A percentile compares a stretch with the other conserved stretches of the same genome.
These are phyloP conservation scores for Cryphonectria carpinicola DNA, from an alignment of 2,329 filamentous ascomycete species.

Conservation along the genomic window DNA sequence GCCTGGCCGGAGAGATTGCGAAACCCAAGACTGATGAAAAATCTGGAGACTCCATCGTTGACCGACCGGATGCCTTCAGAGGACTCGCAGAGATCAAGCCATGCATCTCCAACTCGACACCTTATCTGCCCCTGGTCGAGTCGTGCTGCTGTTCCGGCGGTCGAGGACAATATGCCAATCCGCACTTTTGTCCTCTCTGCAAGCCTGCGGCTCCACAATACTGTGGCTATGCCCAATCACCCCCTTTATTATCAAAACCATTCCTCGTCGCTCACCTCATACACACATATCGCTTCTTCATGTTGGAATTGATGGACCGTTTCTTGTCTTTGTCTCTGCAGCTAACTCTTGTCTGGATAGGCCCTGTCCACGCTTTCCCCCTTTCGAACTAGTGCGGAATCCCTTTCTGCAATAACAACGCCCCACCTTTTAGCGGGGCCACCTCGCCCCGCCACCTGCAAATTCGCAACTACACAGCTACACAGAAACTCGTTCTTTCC, in stretches of 20 bases:
- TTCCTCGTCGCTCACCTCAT: background rate
- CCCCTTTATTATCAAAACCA: background rate
- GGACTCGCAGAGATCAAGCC: background rate
- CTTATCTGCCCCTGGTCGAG: background rate
- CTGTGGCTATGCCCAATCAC: background rate
- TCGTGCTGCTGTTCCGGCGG: background rate
- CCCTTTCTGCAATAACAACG: slow-evolving; percentile 3
- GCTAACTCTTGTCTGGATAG: slow-evolving; percentile 26
- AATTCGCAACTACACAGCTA: too few species aligned
- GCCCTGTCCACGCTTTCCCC: slow-evolving; percentile 5
- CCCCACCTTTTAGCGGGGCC: slow-evolving; percentile 1
- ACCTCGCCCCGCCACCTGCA: slow-evolving; percentile 19
- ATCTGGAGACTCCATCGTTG: background rate
- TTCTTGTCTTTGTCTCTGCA: slow-evolving; percentile 13
- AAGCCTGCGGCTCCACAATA: background rate
- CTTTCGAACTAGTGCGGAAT: slow-evolving; percentile 15
- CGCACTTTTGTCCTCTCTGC: background rate
- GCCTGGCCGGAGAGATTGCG: background rate
- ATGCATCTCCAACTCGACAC: background rate
- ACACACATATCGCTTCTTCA: background rate
- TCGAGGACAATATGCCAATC: background rate
- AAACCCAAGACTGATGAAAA: slow-evolving; percentile 1
- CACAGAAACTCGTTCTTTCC: background rate
- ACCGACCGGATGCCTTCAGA: background rate
- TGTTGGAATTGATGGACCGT: slow-evolving; percentile 2